phyloP scores from a whole-genome alignment of 1,139 yeast species.

The Taiozyma sp. region DNA sequence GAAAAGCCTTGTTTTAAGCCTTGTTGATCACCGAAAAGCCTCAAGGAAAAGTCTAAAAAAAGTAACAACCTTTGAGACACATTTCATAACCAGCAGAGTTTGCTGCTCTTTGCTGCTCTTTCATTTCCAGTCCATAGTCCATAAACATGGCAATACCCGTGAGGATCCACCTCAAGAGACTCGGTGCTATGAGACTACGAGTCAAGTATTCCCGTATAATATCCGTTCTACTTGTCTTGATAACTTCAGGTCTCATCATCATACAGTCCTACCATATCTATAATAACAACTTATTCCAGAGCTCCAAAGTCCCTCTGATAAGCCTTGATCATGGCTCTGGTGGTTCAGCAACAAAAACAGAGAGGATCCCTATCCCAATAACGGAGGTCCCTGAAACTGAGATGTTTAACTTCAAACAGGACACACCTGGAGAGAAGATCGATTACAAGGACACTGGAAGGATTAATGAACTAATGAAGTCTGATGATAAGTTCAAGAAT shows the following conservation, averaged over 20 bases:
- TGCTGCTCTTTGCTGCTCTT: neutral
- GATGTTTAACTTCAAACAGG: neutral
- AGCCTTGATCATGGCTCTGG: neutral
- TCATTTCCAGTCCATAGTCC: neutral
- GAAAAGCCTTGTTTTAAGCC: neutral
- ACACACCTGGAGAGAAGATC: neutral
- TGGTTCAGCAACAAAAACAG: neutral
- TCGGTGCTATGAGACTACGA: neutral
- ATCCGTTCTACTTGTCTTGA: neutral
- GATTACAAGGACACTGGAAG: neutral
- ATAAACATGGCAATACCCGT: neutral
- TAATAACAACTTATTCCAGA: neutral
- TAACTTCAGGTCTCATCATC: neutral
- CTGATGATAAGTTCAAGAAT: conserved; percentile 8
- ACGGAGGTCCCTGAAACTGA: neutral
- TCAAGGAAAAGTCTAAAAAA: neutral
- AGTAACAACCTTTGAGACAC: too few relatives aligned
- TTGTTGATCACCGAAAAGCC: neutral
- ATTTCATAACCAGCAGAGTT: too few relatives aligned
- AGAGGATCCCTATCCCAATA: neutral
- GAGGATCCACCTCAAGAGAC: neutral
- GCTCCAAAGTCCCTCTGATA: neutral
- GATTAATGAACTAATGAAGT: conserved; percentile 7
- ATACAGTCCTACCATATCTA: neutral
- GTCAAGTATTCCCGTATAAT: neutral